Evolutionary conservation across 495 filamentous ascomycete genomes (phyloP).

Genomic region (Tuber umbilicatum): DNA sequence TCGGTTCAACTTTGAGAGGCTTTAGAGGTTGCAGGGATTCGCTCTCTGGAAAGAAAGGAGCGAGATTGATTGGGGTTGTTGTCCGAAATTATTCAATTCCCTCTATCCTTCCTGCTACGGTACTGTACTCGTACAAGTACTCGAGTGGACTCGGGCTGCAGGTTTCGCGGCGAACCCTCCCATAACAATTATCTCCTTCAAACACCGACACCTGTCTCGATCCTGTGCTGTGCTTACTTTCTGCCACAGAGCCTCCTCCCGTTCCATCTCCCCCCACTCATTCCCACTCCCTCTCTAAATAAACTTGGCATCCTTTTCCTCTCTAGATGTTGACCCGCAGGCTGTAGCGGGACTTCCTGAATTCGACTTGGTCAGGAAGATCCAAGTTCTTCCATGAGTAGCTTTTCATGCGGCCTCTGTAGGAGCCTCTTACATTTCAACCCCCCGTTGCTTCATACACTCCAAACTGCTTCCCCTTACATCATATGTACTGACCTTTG

Average conservation of each 20-base stretch:
- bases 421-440: constrained; percentile 9
- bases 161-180: not conserved
- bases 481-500: not conserved
- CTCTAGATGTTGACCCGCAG: constrained; percentile 30
- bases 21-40: not conserved
- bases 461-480: not conserved
- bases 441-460: not conserved
- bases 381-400: constrained; percentile 41
- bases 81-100: constrained; percentile 15
- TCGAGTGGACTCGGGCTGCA: not conserved
- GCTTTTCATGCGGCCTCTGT: constrained; percentile 43
- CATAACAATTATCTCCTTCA: constrained; percentile 5
- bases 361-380: constrained; percentile 25
- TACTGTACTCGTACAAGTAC: too few species aligned
- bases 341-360: constrained; percentile 34
- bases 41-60: not conserved
- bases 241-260: constrained; percentile 3
- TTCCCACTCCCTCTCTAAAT: constrained; percentile 4
- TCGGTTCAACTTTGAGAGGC: not conserved
- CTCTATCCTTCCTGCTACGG: not conserved
- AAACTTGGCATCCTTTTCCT: constrained; percentile 15
- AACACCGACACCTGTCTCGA: constrained; percentile 10
- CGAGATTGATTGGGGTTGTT: constrained; percentile 11
- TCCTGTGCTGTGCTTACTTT: constrained; percentile 9
- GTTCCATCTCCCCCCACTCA: constrained; percentile 10